These are phyloP conservation scores for Dactylellina leptospora DNA, from an alignment of 2,329 filamentous ascomycete genomes.

Conservation along the genomic window DNA sequence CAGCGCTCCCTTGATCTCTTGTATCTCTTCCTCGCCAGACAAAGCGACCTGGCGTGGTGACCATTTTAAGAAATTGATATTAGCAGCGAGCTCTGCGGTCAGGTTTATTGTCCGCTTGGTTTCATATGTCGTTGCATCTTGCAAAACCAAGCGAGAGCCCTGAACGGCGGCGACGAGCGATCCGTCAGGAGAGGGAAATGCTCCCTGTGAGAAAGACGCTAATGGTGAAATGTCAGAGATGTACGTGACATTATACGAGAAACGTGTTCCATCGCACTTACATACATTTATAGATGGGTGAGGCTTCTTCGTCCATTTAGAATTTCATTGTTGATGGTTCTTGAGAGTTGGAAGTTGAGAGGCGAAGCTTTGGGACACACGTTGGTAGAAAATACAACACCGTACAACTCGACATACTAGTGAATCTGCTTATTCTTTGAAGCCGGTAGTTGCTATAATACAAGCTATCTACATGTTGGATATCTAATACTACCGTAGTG, in stretches of 20 bases:
- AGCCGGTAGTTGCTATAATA: neutral
- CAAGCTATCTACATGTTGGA: too few species aligned
- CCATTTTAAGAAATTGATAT: conserved; percentile 56
- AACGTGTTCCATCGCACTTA: conserved; percentile 15
- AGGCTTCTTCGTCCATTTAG: conserved; percentile 43
- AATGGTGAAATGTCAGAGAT: conserved; percentile 1
- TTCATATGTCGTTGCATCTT: conserved; percentile 55
- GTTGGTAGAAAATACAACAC: neutral
- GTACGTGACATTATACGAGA: neutral
- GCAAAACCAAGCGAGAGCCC: conserved; percentile 54
- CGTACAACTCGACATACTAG: neutral
- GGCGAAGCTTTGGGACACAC: neutral
- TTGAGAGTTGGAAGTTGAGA: neutral
- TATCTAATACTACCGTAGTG: too few species aligned
- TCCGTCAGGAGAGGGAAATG: conserved; percentile 56
- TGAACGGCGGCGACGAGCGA: conserved; percentile 56
- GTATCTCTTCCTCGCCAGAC: conserved; percentile 52
- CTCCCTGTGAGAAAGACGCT: conserved; percentile 54
- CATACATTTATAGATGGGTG: conserved; percentile 47
- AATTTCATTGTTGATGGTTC: neutral
- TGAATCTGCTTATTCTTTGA: neutral
- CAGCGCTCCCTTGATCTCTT: conserved; percentile 48
- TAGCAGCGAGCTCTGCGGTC: conserved; percentile 54
- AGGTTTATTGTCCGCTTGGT: conserved; percentile 55
- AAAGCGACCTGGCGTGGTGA: conserved; percentile 51